These are phyloP conservation scores for Yamadazyma ubonensis DNA, from an alignment of 805 yeast species.

Conservation along the genomic window DNA sequence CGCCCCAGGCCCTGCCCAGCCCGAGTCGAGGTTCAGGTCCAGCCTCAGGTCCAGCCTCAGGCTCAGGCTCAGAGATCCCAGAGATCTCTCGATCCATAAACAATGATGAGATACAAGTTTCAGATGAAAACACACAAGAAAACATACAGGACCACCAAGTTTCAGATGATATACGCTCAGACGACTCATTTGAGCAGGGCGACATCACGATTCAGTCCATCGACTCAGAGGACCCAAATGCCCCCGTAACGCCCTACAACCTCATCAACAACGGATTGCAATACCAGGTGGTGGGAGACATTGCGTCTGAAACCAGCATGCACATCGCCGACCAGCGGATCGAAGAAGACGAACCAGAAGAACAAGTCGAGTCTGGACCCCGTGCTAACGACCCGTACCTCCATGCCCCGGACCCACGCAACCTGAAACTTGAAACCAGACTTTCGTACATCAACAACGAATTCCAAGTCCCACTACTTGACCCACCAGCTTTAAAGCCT, in stretches of 20 bases:
- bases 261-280: slow-evolving; percentile 12
- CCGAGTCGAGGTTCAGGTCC: too few species aligned
- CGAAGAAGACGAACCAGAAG: slow-evolving; percentile 5
- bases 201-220: background rate
- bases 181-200: background rate
- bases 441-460: slow-evolving; percentile 7
- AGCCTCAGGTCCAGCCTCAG: too few species aligned
- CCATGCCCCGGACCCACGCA: slow-evolving; percentile 6
- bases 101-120: background rate
- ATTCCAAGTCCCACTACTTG: slow-evolving; percentile 15
- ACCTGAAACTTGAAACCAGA: slow-evolving; percentile 1
- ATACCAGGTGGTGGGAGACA: slow-evolving; percentile 5
- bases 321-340: slow-evolving; percentile 42
- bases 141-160: too few species aligned
- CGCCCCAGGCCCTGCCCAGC: slow-evolving; percentile 8
- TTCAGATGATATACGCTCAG: too few species aligned
- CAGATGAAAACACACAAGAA: too few species aligned
- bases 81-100: too few species aligned
- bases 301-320: slow-evolving; percentile 17
- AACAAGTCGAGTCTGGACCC: slow-evolving; percentile 9
- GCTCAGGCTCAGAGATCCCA: too few species aligned
- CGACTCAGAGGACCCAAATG: background rate
- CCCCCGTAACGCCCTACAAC: slow-evolving; percentile 7
- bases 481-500: slow-evolving; percentile 12
- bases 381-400: slow-evolving; percentile 18